Evolutionary conservation across 2,329 filamentous ascomycete genomes (phyloP), one percentile per base, ranked within the genome.

Genomic region (Simplicillium sp.): DNA sequence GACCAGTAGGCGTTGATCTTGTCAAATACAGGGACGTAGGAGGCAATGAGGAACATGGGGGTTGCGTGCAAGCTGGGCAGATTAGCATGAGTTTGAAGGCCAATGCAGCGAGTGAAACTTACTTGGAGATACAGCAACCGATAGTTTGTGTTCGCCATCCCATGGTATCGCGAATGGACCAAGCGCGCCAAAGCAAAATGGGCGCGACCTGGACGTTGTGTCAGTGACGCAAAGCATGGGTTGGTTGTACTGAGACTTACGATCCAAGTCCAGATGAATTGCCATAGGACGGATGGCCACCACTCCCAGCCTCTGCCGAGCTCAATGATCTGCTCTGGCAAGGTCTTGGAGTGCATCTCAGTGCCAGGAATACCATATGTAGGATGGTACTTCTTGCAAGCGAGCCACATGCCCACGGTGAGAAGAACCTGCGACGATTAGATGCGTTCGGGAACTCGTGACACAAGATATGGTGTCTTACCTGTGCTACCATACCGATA

Each of bases 71-170:
- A 60, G 45, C 68, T 72, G 18, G 29, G 14, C 37, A 37, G 36
- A n/a, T n/a, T n/a, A n/a, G n/a, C n/a, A n/a, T n/a, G n/a, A n/a
- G n/a, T n/a, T n/a, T 17, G 40, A 43, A 28, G 40, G 40, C 13
- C 44, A 14, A 46, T 11, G 39, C 25, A 37, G 29, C 11, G 7
- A 20, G 16, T 35, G 33, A 8, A 16, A 49, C 53, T 18, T 28
- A 60, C 57, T 53, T 58, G 6, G n/a, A n/a, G n/a, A n/a, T n/a
- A 37, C 54, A 53, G 44, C 59, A 62, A 1, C 51, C 54, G 29
- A 70, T 69, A 3, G 73, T 78, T 48, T 78, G 74, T 3, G 68
- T 48, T 4, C 73, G 64, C 75, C 75, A 80, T 40, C 72, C 67
- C 50, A 77, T 68, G 12, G 71, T 72, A 49, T 79, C 75, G 15